Evolutionary conservation across 257 asterid species (phyloP).

Genomic region (Petunia secreta): DNA sequence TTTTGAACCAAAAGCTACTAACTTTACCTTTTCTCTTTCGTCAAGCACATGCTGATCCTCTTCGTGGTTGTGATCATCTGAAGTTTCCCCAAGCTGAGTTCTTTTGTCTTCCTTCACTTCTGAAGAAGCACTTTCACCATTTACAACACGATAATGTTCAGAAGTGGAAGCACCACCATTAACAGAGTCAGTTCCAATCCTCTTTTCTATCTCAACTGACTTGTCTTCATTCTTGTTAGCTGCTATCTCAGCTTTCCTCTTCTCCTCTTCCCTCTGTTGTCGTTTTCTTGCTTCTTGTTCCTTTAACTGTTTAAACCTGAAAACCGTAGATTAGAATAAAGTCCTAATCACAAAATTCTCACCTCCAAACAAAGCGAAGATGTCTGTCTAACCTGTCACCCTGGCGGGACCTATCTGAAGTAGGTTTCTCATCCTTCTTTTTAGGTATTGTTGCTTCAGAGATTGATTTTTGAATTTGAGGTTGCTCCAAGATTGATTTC

Average conservation of each 20-base stretch:
- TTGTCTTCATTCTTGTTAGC: slow-evolving; percentile 34
- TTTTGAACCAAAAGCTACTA: not conserved
- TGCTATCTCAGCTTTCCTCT: slow-evolving; percentile 54
- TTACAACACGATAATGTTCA: slow-evolving; percentile 38
- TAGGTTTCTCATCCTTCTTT: slow-evolving; percentile 49
- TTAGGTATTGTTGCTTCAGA: slow-evolving; percentile 51
- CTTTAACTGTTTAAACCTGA: slow-evolving; percentile 85
- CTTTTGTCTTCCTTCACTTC: slow-evolving; percentile 42
- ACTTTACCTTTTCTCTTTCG: slow-evolving; percentile 54
- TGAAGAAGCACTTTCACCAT: slow-evolving; percentile 47
- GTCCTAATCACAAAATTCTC: slow-evolving; percentile 20
- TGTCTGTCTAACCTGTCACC: slow-evolving; percentile 76
- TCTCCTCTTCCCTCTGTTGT: slow-evolving; percentile 72
- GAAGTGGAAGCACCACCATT: slow-evolving; percentile 33
- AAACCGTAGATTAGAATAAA: slow-evolving; percentile 21
- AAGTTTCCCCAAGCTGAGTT: slow-evolving; percentile 32
- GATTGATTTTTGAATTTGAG: slow-evolving; percentile 47
- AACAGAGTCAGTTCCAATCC: slow-evolving; percentile 26
- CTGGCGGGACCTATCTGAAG: slow-evolving; percentile 68
- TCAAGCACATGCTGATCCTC: slow-evolving; percentile 43
- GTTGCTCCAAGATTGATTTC: slow-evolving; percentile 51
- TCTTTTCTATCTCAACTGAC: slow-evolving; percentile 37
- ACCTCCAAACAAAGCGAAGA: slow-evolving; percentile 20
- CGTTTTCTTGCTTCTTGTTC: slow-evolving; percentile 81
- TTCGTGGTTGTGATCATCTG: slow-evolving; percentile 41